Evolutionary conservation across 306 rosid species (phyloP).

Genomic region (Sphenostylis stenocarpa): DNA sequence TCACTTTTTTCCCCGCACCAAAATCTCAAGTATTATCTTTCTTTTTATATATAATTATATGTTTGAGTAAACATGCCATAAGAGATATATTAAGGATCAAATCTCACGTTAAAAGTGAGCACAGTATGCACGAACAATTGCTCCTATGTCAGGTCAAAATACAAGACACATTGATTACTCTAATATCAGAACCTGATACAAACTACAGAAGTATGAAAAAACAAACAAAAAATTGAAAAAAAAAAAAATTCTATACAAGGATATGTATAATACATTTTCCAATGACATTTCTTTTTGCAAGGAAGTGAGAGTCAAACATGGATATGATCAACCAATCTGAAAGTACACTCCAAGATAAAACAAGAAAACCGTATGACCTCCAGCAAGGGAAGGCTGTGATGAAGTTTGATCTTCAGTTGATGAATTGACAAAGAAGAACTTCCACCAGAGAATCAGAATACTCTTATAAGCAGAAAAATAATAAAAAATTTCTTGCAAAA

Average conservation of each 20-base stretch:
- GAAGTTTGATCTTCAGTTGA: slow-evolving; percentile 31
- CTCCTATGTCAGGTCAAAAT: background rate
- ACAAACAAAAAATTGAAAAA: slow-evolving; percentile 16
- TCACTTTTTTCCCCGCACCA: background rate
- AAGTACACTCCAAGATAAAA: slow-evolving; percentile 31
- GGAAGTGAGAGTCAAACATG: slow-evolving; percentile 25
- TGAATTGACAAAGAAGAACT: slow-evolving; percentile 28
- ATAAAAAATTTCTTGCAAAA: slow-evolving; percentile 28
- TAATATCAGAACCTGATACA: slow-evolving; percentile 9
- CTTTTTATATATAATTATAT: background rate
- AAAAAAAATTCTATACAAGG: slow-evolving; percentile 45
- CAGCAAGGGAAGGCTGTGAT: slow-evolving; percentile 6
- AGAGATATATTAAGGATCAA: background rate
- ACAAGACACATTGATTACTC: background rate
- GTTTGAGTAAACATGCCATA: background rate
- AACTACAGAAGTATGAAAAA: background rate
- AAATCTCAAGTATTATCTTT: background rate
- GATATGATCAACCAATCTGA: slow-evolving; percentile 33
- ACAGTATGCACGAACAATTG: background rate
- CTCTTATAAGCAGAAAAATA: background rate
- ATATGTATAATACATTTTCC: slow-evolving; percentile 32
- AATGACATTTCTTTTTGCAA: slow-evolving; percentile 30
- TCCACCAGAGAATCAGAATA: slow-evolving; percentile 32
- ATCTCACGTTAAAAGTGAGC: background rate
- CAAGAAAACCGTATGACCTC: slow-evolving; percentile 19